Percentiles rank a stretch among this genome's conserved stretches.
These are phyloP conservation scores for Astragalus membranaceus DNA, from an alignment of 306 rosid genomes.

Conservation along the genomic window DNA sequence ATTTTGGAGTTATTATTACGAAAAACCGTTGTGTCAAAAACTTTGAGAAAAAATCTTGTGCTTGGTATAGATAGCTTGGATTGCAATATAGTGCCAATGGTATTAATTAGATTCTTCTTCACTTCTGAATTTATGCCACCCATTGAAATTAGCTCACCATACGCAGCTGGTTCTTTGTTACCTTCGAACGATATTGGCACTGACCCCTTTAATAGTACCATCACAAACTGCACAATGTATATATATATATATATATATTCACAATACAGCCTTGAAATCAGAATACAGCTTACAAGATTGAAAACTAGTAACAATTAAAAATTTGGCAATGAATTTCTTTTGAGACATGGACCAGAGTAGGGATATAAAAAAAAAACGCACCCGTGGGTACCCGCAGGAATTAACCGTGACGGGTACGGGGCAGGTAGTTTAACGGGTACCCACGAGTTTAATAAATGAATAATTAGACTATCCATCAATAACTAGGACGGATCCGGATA, in stretches of 20 bases:
- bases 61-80: slow-evolving; percentile 49
- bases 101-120: slow-evolving; percentile 59
- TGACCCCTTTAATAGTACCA: slow-evolving; percentile 87
- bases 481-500: too few relatives aligned
- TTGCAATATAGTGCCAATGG: slow-evolving; percentile 58
- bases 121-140: slow-evolving; percentile 73
- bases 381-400: too few relatives aligned
- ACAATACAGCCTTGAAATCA: background rate
- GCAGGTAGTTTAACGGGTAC: too few relatives aligned
- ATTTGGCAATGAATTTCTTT: too few relatives aligned
- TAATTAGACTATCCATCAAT: too few relatives aligned
- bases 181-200: slow-evolving; percentile 57
- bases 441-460: too few relatives aligned
- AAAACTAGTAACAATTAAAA: too few relatives aligned
- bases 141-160: slow-evolving; percentile 76
- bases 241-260: background rate
- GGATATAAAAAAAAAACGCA: too few relatives aligned
- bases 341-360: too few relatives aligned
- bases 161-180: slow-evolving; percentile 70
- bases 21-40: slow-evolving; percentile 59
- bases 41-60: slow-evolving; percentile 79
- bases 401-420: too few relatives aligned
- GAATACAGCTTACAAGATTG: background rate
- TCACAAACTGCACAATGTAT: slow-evolving; percentile 81
- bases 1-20: slow-evolving; percentile 38